Percentiles rank a stretch among this genome's conserved stretches.
Evolutionary conservation across 805 yeast genomes (phyloP).

Genomic region (Pichia sporocuriosa): DNA sequence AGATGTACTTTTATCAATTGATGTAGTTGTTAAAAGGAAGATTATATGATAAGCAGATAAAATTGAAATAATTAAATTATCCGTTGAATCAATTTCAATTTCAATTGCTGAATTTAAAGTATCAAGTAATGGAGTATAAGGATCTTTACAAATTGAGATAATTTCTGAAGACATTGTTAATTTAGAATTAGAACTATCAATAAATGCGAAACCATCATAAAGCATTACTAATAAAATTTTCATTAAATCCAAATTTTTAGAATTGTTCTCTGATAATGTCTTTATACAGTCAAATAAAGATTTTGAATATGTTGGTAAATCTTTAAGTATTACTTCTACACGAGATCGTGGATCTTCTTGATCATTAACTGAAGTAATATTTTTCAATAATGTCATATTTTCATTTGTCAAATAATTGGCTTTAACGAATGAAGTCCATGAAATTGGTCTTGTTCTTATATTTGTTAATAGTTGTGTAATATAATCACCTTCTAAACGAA

Average conservation of each 20-base stretch:
- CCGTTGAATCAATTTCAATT: slow-evolving; percentile 26
- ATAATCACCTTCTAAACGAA: slow-evolving; percentile 52
- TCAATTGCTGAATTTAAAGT: slow-evolving; percentile 33
- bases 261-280: slow-evolving; percentile 36
- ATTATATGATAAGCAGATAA: slow-evolving; percentile 51
- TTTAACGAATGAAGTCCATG: slow-evolving; percentile 88
- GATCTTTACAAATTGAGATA: slow-evolving; percentile 18
- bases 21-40: slow-evolving; percentile 35
- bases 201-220: slow-evolving; percentile 8
- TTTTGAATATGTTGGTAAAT: slow-evolving; percentile 3
- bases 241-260: not conserved
- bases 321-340: not conserved
- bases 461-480: slow-evolving; percentile 58
- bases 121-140: slow-evolving; percentile 46
- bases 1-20: slow-evolving; percentile 1
- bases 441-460: slow-evolving; percentile 73
- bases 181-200: not conserved
- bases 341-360: slow-evolving; percentile 6
- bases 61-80: slow-evolving; percentile 37
- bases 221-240: slow-evolving; percentile 3
- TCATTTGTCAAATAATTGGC: slow-evolving; percentile 58
- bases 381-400: slow-evolving; percentile 47
- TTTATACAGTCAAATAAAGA: slow-evolving; percentile 1
- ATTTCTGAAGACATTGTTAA: slow-evolving; percentile 3
- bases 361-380: slow-evolving; percentile 5